A percentile compares a stretch with the other conserved stretches of the same genome.
Evolutionary conservation across 1,139 yeast genomes (phyloP).

Genomic region (Kluyveromyces marxianus): DNA sequence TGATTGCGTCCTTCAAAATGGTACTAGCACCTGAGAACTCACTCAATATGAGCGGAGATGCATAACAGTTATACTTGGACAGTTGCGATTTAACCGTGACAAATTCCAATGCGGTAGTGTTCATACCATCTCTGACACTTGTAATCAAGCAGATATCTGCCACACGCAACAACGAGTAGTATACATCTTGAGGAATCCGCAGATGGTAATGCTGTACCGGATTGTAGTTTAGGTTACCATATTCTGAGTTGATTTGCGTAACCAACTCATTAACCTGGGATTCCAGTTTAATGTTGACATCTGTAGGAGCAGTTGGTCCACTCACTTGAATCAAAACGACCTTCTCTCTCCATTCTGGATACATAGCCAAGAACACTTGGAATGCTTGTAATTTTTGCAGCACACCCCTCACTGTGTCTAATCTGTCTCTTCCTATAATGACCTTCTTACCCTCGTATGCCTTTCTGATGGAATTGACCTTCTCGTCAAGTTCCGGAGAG

Average conservation of each 20-base stretch:
- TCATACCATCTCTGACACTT: constrained; percentile 92
- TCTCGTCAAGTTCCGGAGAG: constrained; percentile 36
- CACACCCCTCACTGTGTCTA: constrained; percentile 76
- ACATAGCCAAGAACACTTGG: constrained; percentile 76
- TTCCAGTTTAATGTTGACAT: constrained; percentile 43
- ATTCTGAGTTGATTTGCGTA: constrained; percentile 70
- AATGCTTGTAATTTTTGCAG: constrained; percentile 75
- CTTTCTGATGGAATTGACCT: constrained; percentile 48
- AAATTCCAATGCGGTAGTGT: constrained; percentile 87
- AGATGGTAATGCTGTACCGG: constrained; percentile 91
- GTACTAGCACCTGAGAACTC: constrained; percentile 93
- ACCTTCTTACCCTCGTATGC: constrained; percentile 69
- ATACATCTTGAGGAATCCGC: constrained; percentile 82
- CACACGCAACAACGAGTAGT: constrained; percentile 74
- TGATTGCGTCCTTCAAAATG: constrained; percentile 67
- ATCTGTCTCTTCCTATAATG: constrained; percentile 76
- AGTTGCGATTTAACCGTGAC: constrained; percentile 77
- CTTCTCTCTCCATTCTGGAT: constrained; percentile 84
- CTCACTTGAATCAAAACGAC: constrained; percentile 91
- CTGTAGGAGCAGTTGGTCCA: constrained; percentile 43
- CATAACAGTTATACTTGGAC: constrained; percentile 25
- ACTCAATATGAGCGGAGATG: constrained; percentile 73
- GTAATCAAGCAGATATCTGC: constrained; percentile 90
- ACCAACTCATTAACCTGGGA: constrained; percentile 74
- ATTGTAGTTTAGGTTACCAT: constrained; percentile 69